These are phyloP conservation scores for Lachnellula suecica DNA, from an alignment of 2,329 filamentous ascomycete genomes.

Conservation along the genomic window DNA sequence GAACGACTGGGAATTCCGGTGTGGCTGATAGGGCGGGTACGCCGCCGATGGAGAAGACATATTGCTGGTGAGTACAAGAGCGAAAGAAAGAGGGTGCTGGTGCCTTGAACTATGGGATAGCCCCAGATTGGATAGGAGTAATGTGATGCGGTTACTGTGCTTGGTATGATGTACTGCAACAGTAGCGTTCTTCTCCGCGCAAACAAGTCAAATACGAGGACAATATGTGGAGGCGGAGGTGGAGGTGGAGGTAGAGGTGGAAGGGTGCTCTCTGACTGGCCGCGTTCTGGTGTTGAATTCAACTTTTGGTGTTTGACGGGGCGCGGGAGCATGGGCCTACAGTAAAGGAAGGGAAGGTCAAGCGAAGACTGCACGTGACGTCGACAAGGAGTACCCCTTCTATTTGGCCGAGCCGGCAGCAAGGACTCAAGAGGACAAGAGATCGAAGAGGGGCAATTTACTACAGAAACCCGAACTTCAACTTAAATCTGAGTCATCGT, in stretches of 20 bases:
- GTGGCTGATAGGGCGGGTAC: conserved; percentile 26
- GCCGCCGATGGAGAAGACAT: conserved; percentile 25
- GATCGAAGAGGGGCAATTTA: background rate
- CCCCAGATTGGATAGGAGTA: too few species aligned
- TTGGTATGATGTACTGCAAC: background rate
- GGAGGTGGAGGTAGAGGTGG: too few species aligned
- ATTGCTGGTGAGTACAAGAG: background rate
- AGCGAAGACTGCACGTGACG: too few species aligned
- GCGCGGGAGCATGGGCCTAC: too few species aligned
- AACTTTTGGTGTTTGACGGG: too few species aligned
- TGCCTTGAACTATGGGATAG: too few species aligned
- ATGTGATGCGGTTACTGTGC: background rate
- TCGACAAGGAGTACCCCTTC: too few species aligned
- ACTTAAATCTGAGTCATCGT: background rate
- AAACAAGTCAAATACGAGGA: background rate
- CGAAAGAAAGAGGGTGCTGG: background rate
- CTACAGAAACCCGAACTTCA: too few species aligned
- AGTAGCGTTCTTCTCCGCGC: background rate
- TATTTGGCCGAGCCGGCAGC: background rate
- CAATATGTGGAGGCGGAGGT: too few species aligned
- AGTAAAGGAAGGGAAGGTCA: too few species aligned
- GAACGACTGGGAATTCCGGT: conserved; percentile 33
- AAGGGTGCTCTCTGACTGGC: too few species aligned
- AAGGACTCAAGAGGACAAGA: background rate
- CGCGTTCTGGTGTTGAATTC: too few species aligned